A percentile compares a stretch with the other conserved stretches of the same genome.
phyloP scores from a whole-genome alignment of 805 yeast species.

The Schwanniomyces occidentalis region DNA sequence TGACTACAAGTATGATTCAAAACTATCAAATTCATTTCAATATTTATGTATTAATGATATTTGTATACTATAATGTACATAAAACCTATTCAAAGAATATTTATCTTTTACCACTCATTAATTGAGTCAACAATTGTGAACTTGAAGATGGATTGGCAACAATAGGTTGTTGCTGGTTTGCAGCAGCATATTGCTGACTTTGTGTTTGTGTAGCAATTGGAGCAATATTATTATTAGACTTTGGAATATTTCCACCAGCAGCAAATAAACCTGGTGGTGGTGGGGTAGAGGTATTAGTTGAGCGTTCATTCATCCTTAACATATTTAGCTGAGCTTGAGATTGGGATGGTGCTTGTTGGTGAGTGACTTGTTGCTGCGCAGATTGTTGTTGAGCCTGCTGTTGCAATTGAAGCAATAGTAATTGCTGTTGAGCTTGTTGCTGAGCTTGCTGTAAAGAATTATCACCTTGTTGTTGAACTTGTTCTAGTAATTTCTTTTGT shows the following conservation, averaged over 20 bases:
- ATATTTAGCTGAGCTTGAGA: conserved; percentile 26
- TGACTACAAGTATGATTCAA: too few relatives aligned
- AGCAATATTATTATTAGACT: conserved; percentile 2
- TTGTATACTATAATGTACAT: too few relatives aligned
- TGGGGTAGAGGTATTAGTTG: conserved; percentile 49
- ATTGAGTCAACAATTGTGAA: conserved; percentile 78
- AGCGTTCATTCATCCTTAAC: conserved; percentile 32
- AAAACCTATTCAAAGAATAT: too few relatives aligned
- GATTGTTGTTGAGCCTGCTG: conserved; percentile 30
- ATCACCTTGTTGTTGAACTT: conserved; percentile 8
- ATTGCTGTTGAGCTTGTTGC: conserved; percentile 20
- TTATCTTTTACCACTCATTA: conserved; percentile 74
- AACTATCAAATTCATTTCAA: too few relatives aligned
- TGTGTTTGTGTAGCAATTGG: conserved; percentile 11
- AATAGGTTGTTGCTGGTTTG: conserved; percentile 8
- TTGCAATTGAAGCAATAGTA: conserved; percentile 36
- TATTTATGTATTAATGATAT: too few relatives aligned
- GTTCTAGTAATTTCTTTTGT: conserved; percentile 15
- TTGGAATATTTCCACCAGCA: conserved; percentile 11
- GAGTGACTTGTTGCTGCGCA: conserved; percentile 30
- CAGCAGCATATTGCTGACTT: conserved; percentile 14
- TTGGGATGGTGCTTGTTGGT: conserved; percentile 16
- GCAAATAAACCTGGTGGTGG: conserved; percentile 74
- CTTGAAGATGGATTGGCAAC: conserved; percentile 50
- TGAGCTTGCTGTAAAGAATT: conserved; percentile 12